These are phyloP conservation scores for Cytospora mali DNA, from an alignment of 2,329 filamentous ascomycete species.

Conservation along the genomic window DNA sequence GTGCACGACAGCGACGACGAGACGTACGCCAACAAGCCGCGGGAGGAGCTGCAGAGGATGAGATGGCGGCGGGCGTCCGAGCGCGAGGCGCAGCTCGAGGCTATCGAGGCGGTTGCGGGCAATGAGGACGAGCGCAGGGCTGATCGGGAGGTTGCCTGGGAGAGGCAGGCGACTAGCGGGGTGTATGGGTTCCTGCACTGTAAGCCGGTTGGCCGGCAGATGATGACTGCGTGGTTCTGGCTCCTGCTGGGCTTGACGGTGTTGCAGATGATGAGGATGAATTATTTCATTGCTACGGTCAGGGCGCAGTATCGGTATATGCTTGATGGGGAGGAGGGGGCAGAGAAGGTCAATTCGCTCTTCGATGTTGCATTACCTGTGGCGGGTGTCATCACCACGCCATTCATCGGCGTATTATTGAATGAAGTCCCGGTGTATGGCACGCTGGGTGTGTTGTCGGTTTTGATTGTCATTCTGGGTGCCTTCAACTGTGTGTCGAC, in stretches of 20 bases:
- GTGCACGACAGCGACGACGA: conserved; percentile 59
- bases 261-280: conserved; percentile 67
- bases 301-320: conserved; percentile 71
- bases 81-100: conserved; percentile 59
- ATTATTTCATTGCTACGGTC: conserved; percentile 70
- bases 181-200: conserved; percentile 76
- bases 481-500: conserved; percentile 58
- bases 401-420: conserved; percentile 71
- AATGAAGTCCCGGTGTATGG: conserved; percentile 66
- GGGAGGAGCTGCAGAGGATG: conserved; percentile 46
- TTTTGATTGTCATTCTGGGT: conserved; percentile 63
- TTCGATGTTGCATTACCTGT: conserved; percentile 60
- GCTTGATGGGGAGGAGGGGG: conserved; percentile 47
- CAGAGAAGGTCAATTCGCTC: conserved; percentile 43
- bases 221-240: conserved; percentile 70
- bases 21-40: conserved; percentile 44
- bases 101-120: conserved; percentile 66
- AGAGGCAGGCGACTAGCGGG: conserved; percentile 61
- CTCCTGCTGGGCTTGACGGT: conserved; percentile 69
- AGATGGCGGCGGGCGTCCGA: conserved; percentile 48
- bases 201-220: conserved; percentile 63
- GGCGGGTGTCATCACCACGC: conserved; percentile 69
- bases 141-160: conserved; percentile 51
- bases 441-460: conserved; percentile 61
- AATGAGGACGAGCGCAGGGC: conserved; percentile 57